Percentiles rank a stretch among this genome's conserved stretches.
Conservation (phyloP, 2,329 filamentous ascomycete species). For the Beauveria rudraprayagi region DNA sequence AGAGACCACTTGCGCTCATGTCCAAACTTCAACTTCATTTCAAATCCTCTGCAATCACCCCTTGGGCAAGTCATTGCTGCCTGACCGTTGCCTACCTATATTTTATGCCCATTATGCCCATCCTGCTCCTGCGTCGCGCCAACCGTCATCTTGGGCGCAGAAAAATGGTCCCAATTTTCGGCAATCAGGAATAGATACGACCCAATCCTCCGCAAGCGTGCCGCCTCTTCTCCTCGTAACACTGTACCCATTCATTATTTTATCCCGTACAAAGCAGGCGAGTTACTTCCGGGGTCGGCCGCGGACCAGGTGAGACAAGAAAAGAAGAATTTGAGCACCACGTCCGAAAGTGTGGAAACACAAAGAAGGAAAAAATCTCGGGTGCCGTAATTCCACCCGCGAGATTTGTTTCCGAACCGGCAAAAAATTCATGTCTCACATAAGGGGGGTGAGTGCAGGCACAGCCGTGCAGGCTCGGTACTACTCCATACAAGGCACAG, state of each 20-base stretch:
- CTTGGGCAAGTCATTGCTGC: background rate
- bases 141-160: background rate
- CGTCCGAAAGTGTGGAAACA: background rate
- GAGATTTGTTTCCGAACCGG: background rate
- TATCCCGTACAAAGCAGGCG: too few relatives aligned
- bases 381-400: background rate
- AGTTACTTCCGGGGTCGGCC: background rate
- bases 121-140: background rate
- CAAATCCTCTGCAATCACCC: background rate
- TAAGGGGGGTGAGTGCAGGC: background rate
- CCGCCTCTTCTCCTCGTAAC: background rate
- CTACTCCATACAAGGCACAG: background rate
- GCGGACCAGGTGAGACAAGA: background rate
- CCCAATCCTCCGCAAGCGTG: background rate
- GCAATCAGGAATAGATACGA: background rate
- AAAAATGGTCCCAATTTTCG: background rate
- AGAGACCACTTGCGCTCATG: background rate
- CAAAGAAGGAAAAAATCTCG: background rate
- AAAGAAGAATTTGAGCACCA: background rate
- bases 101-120: background rate
- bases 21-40: background rate
- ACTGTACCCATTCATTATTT: too few relatives aligned
- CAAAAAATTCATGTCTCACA: conserved; percentile 7
- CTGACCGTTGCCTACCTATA: background rate
- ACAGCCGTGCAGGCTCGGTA: too few relatives aligned